Conservation (phyloP, 176 grass and related monocot genomes). For the Ensete glaucum region DNA sequence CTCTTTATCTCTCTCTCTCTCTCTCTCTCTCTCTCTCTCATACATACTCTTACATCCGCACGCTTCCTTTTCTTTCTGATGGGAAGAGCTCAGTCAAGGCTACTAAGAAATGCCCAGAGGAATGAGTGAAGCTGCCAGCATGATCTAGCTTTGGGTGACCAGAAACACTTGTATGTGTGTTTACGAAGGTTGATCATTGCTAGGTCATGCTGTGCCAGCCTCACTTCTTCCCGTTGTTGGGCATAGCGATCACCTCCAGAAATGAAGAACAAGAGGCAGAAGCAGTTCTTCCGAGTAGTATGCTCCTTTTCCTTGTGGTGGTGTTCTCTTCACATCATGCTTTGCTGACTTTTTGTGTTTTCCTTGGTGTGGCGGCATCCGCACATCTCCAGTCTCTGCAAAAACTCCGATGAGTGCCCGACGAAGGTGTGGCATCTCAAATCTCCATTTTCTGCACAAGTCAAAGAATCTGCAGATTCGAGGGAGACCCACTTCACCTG, state of each 20-base stretch:
- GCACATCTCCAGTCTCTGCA: too few species aligned
- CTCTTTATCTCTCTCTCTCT: neutral
- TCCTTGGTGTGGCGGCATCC: too few species aligned
- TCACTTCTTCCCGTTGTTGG: constrained; percentile 14
- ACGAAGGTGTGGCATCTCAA: too few species aligned
- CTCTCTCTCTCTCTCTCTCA: neutral
- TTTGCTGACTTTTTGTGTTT: too few species aligned
- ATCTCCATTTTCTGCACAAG: too few species aligned
- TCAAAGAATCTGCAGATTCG: too few species aligned
- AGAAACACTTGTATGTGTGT: neutral
- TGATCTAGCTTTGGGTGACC: constrained; percentile 22
- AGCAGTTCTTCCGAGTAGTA: too few species aligned
- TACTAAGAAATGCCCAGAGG: constrained; percentile 9
- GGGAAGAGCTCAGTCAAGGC: neutral
- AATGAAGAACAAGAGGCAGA: neutral
- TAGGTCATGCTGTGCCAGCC: constrained; percentile 28
- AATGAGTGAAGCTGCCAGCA: constrained; percentile 28
- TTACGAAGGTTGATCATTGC: neutral
- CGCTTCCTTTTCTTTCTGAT: neutral
- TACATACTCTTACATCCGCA: neutral
- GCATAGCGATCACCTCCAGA: neutral
- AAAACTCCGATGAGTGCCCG: too few species aligned
- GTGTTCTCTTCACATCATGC: too few species aligned
- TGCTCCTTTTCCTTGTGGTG: too few species aligned
- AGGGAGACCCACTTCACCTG: too few species aligned